Percentiles rank a stretch among this genome's conserved stretches.
phyloP scores from a whole-genome alignment of 2,329 filamentous ascomycete genomes.

The Stagonosporopsis vannaccii region DNA sequence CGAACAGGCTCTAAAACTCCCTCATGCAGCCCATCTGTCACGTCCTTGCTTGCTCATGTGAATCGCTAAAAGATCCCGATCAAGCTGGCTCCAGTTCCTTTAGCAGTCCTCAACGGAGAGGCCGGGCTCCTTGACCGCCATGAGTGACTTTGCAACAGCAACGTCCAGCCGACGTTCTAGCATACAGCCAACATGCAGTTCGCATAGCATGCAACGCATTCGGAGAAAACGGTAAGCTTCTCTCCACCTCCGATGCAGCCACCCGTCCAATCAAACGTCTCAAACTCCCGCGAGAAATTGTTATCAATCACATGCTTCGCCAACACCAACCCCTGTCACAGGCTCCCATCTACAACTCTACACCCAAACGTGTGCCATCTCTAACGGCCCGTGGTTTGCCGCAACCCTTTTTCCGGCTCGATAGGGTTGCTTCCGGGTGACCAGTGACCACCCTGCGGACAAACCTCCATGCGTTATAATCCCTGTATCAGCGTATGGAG shows the following conservation, averaged over 20 bases:
- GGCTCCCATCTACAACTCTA: neutral
- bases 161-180: neutral
- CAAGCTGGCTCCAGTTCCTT: neutral
- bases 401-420: neutral
- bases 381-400: neutral
- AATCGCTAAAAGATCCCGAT: neutral
- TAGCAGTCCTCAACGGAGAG: neutral
- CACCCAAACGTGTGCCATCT: neutral
- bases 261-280: conserved; percentile 11
- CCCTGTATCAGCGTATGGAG: neutral
- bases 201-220: conserved; percentile 3
- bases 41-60: conserved; percentile 12
- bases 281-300: neutral
- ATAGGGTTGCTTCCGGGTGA: neutral
- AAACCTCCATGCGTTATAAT: neutral
- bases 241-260: conserved; percentile 17
- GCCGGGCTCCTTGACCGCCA: neutral
- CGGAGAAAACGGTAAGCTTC: neutral
- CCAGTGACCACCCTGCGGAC: neutral
- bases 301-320: neutral
- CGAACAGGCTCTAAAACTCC: neutral
- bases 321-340: neutral
- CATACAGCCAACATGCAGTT: neutral
- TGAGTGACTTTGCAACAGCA: neutral
- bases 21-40: neutral